A percentile compares a stretch with the other conserved stretches of the same genome.
Conservation (phyloP, 345 rosid species). For the Raphanus sativus region DNA sequence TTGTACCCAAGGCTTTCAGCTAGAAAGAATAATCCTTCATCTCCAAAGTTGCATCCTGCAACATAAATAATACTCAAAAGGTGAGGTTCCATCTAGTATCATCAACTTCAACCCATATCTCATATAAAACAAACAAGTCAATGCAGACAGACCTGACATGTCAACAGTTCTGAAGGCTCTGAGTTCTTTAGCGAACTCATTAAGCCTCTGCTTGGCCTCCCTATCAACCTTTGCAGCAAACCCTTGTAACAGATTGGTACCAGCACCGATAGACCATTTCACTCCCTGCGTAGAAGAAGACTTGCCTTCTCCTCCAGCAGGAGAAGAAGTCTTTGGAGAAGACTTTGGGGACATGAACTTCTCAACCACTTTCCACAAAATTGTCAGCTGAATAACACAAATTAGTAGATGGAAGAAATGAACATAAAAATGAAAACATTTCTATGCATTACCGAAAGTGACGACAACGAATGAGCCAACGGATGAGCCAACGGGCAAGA, state of each 20-base stretch:
- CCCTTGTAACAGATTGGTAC: slow-evolving; percentile 75
- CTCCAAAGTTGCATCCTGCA: slow-evolving; percentile 90
- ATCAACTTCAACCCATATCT: no score
- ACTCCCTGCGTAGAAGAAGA: slow-evolving; percentile 57
- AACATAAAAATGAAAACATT: neutral
- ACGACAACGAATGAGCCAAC: slow-evolving; percentile 57
- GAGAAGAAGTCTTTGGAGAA: slow-evolving; percentile 48
- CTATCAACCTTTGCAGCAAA: slow-evolving; percentile 65
- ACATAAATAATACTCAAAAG: slow-evolving; percentile 6
- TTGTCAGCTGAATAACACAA: slow-evolving; percentile 80
- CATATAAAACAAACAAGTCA: no score
- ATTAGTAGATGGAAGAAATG: slow-evolving; percentile 42
- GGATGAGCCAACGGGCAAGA: slow-evolving; percentile 62
- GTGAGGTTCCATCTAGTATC: no score
- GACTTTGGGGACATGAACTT: slow-evolving; percentile 58
- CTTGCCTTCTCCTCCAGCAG: slow-evolving; percentile 47
- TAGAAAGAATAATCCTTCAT: slow-evolving; percentile 84
- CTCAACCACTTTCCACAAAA: slow-evolving; percentile 88
- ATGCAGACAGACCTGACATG: slow-evolving; percentile 75
- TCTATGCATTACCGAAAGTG: slow-evolving; percentile 61
- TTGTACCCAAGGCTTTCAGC: slow-evolving; percentile 91
- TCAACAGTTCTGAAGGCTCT: slow-evolving; percentile 73
- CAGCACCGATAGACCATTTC: slow-evolving; percentile 73
- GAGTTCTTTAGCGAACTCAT: slow-evolving; percentile 80
- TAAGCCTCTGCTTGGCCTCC: slow-evolving; percentile 76